Evolutionary conservation across 108 stramenopile species (phyloP).

Genomic region (Cylindrotheca closterium): DNA sequence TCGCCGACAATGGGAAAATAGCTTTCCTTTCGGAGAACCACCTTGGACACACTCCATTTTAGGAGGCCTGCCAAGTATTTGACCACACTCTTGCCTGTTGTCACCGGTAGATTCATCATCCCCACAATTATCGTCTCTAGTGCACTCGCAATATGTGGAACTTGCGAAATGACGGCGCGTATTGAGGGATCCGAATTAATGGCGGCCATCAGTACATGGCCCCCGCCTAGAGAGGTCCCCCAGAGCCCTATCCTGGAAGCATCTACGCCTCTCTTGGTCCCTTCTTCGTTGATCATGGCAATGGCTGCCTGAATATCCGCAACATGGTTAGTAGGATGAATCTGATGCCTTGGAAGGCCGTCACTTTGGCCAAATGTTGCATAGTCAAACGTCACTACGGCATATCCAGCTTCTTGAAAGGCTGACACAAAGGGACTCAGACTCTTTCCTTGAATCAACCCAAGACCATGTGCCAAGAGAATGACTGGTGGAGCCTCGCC

Average conservation of each 20-base stretch:
- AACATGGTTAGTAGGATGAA: slow-evolving; percentile 7
- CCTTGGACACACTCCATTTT: background rate
- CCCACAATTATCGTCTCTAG: slow-evolving; percentile 15
- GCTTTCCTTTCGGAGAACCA: background rate
- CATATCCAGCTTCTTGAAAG: slow-evolving; percentile 17
- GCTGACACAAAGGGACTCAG: slow-evolving; percentile 16
- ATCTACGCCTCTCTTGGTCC: slow-evolving; percentile 5
- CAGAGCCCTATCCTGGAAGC: slow-evolving; percentile 14
- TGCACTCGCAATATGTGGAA: slow-evolving; percentile 19
- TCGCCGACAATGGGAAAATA: slow-evolving; percentile 27
- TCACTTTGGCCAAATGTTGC: slow-evolving; percentile 26
- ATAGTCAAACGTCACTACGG: slow-evolving; percentile 35
- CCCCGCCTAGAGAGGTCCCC: slow-evolving; percentile 36
- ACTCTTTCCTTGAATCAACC: slow-evolving; percentile 21
- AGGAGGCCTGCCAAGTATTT: slow-evolving; percentile 4
- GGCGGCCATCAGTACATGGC: slow-evolving; percentile 26
- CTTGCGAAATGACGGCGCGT: slow-evolving; percentile 21
- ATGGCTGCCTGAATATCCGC: slow-evolving; percentile 24
- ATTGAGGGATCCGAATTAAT: slow-evolving; percentile 5
- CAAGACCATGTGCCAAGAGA: slow-evolving; percentile 29
- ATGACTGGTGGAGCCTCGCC: slow-evolving; percentile 6
- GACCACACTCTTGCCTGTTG: background rate
- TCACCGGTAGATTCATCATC: slow-evolving; percentile 1
- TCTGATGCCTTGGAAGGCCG: slow-evolving; percentile 23
- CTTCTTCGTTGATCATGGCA: background rate